Base-by-base conservation (phyloP, 176 grass and related monocot species). In the Carex pumila region DNA sequence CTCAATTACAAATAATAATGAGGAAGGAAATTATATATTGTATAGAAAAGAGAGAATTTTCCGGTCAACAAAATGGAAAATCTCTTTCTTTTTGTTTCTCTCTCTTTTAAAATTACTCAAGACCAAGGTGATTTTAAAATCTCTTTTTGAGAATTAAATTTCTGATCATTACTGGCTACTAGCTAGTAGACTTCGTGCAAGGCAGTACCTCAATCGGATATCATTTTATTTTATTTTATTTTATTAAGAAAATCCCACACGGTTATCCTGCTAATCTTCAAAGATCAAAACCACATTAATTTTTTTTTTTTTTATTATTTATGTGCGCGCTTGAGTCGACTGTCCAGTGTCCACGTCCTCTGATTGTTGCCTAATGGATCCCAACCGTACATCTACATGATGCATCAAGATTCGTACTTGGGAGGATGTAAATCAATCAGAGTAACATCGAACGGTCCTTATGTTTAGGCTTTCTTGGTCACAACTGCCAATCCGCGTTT, bases 131-230 rank as follows among this genome's bases (percentile, higher is more conserved):
- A 65, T 65, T 65, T 57, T 17, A 57, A 57, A 57, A 57, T 57
- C 15, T 57, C 15, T 57, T 17, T 14, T 58, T 18, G 15, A 50
- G 47, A 11, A 50, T 13, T 32, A 5, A 36, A 39, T 21, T 72
- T 47, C 17, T 45, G 49, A 45, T 74, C n/a, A 74, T 74, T 74
- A 52, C 9, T 74, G 41, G 18, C 55, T 60, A 58, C 54, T 80
- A 58, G 57, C 77, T 80, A 80, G 57, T 34, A 45, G 60, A 22
- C 59, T 65, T 82, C 79, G 60, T 82, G 79, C 60, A 63, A 47
- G 37, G 79, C 79, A 81, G 32, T 65, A 65, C 59, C 58, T 65
- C 61, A 63, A 61, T 64, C 2, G 12, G 76, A 80, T 65, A 62
- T 81, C 59, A n/a, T 41, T 15, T 25, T 65, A n/a, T 61, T 25